Base-by-base conservation (phyloP, 2,329 filamentous ascomycete genomes). In the Pseudogymnoascus pannorum region DNA sequence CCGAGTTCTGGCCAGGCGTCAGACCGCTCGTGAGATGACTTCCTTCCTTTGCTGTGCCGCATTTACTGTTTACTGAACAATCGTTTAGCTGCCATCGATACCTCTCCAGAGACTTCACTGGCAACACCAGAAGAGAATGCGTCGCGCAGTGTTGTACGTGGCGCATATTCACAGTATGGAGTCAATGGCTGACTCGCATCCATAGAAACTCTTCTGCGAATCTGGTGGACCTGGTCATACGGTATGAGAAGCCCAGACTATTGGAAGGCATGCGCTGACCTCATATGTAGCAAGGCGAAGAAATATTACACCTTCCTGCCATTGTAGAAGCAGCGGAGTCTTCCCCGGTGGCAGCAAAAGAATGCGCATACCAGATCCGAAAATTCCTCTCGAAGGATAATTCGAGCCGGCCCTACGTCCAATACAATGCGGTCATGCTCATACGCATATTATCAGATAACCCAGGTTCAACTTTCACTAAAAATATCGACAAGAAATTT, bases 371-470 rank as follows among this genome's bases (percentile, higher is more conserved):
- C 66, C 80, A 88, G 66, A 91, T 97, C 71, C 88, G 91, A 72
- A 92, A 91, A 73, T 93, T 87, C 73, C 79, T 99, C 63, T 81
- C 85, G 68, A 87, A 86, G 66, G 88, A 92, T 51, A 86, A 90
- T 75, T 85, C 75, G 68, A 72, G 75, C 24, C 78, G 78, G 51
- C 79, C 90, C 8, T 86, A 89, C 68, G 86, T 87, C 67, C 93
- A 97, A 75, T 97, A 97, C 81, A 97, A 97, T 76, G 88, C 91
- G 65, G 86, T 97, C 70, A 97, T 97, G 94, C 83, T 99, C 61
- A 81, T 95, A 67, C 88, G 93, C 64, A 99, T 99, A 70, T 79
- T 99, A 66, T 82, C 87, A 68, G 92, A 97, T 74, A 97, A 99
- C 72, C 94, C 94, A 0, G 93, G 93, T 29, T 81, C 83, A 60